Evolutionary conservation across 2,329 filamentous ascomycete species (phyloP).

Genomic region (Alternaria angustiovoidea): DNA sequence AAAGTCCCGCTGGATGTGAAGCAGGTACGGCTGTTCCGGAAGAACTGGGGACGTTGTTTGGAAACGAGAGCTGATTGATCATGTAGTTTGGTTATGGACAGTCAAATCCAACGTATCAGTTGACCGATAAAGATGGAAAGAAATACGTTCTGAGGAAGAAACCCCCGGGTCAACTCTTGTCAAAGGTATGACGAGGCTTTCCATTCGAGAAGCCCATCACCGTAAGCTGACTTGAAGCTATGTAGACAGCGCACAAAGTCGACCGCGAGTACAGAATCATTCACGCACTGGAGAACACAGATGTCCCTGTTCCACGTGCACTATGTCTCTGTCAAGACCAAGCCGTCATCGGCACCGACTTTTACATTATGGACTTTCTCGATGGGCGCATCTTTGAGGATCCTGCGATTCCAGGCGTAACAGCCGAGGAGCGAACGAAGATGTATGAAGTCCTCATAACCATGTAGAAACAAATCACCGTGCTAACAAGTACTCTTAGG

Average conservation of each 20-base stretch:
- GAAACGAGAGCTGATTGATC: slow-evolving; percentile 11
- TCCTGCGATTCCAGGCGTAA: slow-evolving; percentile 77
- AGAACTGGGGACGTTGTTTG: neutral
- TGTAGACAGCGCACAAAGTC: slow-evolving; percentile 89
- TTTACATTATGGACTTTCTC: slow-evolving; percentile 97
- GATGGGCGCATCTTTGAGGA: slow-evolving; percentile 95
- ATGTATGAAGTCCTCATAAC: slow-evolving; percentile 60
- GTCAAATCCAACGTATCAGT: slow-evolving; percentile 95
- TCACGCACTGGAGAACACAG: slow-evolving; percentile 77
- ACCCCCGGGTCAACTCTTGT: slow-evolving; percentile 91
- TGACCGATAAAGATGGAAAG: slow-evolving; percentile 73
- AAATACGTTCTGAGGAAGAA: slow-evolving; percentile 96
- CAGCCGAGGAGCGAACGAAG: slow-evolving; percentile 71
- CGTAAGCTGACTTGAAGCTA: neutral
- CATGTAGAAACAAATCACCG: neutral
- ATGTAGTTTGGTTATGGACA: slow-evolving; percentile 92
- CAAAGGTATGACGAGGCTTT: slow-evolving; percentile 48
- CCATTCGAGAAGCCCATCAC: neutral
- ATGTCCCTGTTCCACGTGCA: slow-evolving; percentile 85
- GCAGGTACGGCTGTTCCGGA: slow-evolving; percentile 66
- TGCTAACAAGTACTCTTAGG: slow-evolving; percentile 50
- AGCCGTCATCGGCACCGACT: slow-evolving; percentile 82
- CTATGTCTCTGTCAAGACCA: slow-evolving; percentile 87
- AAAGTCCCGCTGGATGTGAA: slow-evolving; percentile 84
- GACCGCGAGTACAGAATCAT: slow-evolving; percentile 95